Evolutionary conservation across 2,329 filamentous ascomycete species (phyloP).

Genomic region (Aulographum hederae): DNA sequence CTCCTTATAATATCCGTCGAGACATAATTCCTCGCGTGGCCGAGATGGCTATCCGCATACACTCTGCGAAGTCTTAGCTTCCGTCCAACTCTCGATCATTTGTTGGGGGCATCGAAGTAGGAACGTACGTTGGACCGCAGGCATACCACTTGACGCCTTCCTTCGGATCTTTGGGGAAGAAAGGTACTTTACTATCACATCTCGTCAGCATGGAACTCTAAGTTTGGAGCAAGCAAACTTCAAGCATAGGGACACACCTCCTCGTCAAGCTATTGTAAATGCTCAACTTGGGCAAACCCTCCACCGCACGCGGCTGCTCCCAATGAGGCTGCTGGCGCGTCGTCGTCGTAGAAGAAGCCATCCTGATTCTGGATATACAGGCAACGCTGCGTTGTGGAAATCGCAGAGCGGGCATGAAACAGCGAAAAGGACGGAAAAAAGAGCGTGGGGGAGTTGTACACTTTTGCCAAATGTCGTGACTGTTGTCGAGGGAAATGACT

Average conservation of each 20-base stretch:
- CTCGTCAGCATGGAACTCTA: too few relatives aligned
- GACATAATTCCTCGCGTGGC: conserved; percentile 81
- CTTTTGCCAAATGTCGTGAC: too few relatives aligned
- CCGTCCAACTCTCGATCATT: background rate
- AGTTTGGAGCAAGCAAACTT: too few relatives aligned
- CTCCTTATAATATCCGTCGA: conserved; percentile 75
- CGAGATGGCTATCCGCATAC: conserved; percentile 66
- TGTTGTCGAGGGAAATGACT: too few relatives aligned
- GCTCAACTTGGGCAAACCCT: conserved; percentile 37
- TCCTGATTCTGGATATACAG: too few relatives aligned
- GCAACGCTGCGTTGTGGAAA: too few relatives aligned
- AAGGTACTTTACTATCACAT: conserved; percentile 56
- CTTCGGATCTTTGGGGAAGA: conserved; percentile 51
- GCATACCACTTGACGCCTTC: conserved; percentile 70
- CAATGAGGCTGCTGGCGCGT: conserved; percentile 21
- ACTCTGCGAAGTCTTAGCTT: conserved; percentile 9
- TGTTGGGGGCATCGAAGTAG: too few relatives aligned
- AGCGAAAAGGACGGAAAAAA: too few relatives aligned
- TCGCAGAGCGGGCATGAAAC: too few relatives aligned
- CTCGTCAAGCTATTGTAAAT: conserved; percentile 70
- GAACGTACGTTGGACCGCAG: conserved; percentile 76
- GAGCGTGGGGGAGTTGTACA: too few relatives aligned
- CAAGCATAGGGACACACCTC: too few relatives aligned
- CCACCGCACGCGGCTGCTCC: conserved; percentile 14
- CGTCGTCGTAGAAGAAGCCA: too few relatives aligned